These are phyloP conservation scores for Plantago elongata DNA, from an alignment of 257 asterid species.

Conservation along the genomic window DNA sequence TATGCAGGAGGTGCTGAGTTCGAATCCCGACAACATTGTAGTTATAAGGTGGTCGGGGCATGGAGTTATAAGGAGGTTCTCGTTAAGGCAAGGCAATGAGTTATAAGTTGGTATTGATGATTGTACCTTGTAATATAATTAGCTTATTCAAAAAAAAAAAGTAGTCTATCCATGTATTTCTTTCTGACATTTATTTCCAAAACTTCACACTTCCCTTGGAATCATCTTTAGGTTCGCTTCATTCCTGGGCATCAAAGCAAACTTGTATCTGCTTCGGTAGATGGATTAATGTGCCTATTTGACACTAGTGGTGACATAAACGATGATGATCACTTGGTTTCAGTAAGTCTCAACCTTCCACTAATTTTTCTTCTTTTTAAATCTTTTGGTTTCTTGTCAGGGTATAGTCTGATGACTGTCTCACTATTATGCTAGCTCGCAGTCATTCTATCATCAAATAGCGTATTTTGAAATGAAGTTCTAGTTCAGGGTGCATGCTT, in stretches of 20 bases:
- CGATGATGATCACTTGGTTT: conserved; percentile 79
- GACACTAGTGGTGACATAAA: conserved; percentile 80
- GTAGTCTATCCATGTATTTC: not conserved
- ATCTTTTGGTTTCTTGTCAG: not conserved
- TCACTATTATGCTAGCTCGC: conserved; percentile 3
- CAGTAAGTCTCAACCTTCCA: conserved; percentile 47
- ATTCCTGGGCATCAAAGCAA: conserved; percentile 71
- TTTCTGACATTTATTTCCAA: not conserved
- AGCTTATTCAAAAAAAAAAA: too few species aligned
- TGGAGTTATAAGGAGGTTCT: too few species aligned
- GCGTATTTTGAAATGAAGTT: not conserved
- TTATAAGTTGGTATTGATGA: too few species aligned
- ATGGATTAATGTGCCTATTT: conserved; percentile 90
- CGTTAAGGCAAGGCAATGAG: too few species aligned
- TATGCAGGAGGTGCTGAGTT: too few species aligned
- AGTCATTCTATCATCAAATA: not conserved
- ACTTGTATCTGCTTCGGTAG: conserved; percentile 88
- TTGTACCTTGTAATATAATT: too few species aligned
- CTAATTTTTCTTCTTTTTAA: conserved; percentile 5
- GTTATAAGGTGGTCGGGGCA: too few species aligned
- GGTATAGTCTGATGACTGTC: not conserved
- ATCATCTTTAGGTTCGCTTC: conserved; percentile 65
- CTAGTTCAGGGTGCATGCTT: not conserved
- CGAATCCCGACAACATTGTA: too few species aligned
- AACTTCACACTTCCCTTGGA: conserved; percentile 14